phyloP scores from a whole-genome alignment of 2,329 filamentous ascomycete species.

The Neocucurbitaria cava region DNA sequence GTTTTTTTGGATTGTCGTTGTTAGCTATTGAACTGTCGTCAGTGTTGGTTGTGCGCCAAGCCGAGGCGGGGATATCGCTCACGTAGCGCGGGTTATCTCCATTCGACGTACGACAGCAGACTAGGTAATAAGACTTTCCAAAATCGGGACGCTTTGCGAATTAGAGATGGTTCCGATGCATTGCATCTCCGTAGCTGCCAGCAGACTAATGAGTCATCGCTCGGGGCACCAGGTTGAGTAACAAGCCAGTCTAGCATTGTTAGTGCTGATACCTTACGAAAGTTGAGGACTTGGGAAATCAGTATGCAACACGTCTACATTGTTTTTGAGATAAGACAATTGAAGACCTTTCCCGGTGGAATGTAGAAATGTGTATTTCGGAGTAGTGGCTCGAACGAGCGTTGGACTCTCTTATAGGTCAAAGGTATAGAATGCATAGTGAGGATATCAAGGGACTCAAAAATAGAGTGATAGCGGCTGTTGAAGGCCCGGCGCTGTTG shows the following conservation, averaged over 20 bases:
- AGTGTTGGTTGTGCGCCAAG: not conserved
- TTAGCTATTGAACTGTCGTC: not conserved
- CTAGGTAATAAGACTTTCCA: not conserved
- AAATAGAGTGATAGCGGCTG: conserved; percentile 25
- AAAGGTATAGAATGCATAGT: not conserved
- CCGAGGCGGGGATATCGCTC: not conserved
- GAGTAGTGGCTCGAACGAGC: not conserved
- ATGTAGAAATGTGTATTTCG: not conserved
- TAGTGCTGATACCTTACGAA: not conserved
- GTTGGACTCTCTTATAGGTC: not conserved
- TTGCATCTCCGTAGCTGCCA: too few species aligned
- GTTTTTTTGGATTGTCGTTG: not conserved
- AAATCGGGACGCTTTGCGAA: too few species aligned
- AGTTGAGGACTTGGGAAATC: not conserved
- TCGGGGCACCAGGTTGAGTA: not conserved
- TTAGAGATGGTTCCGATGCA: not conserved
- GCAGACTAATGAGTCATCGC: not conserved
- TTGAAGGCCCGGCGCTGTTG: conserved; percentile 35
- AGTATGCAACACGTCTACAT: not conserved
- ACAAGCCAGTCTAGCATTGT: not conserved
- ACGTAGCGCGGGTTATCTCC: not conserved
- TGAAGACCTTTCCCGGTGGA: not conserved
- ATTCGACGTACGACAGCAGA: not conserved
- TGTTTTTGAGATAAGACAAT: too few species aligned
- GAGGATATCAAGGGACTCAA: conserved; percentile 6